phyloP scores from a whole-genome alignment of 176 grass and related monocot genomes.

The Guadua angustifolia region DNA sequence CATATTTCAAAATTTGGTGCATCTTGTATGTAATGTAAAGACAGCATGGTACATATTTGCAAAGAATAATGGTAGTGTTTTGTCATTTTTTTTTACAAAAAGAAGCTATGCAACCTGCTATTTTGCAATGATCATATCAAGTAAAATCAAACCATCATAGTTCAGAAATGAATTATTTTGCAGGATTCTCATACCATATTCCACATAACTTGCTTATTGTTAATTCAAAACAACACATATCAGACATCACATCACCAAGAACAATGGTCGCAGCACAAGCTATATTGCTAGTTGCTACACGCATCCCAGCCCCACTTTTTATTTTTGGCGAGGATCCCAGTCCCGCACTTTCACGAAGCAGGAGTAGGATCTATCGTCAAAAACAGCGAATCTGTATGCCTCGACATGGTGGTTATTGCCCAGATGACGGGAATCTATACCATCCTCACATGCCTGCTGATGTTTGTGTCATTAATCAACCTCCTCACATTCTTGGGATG shows the following conservation, averaged over 20 bases:
- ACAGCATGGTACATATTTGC: neutral
- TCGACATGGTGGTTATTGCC: conserved; percentile 37
- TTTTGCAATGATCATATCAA: neutral
- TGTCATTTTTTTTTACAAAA: neutral
- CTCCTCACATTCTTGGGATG: too few relatives aligned
- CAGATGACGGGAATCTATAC: conserved; percentile 39
- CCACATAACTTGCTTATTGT: neutral
- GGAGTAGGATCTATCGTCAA: neutral
- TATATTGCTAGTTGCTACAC: neutral
- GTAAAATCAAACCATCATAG: neutral
- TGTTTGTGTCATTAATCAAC: conserved; percentile 43
- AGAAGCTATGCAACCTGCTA: neutral
- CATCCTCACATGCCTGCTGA: conserved; percentile 50
- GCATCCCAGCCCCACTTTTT: neutral
- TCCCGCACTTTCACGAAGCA: neutral
- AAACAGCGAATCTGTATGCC: neutral
- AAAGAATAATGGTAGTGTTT: neutral
- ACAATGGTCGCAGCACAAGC: neutral
- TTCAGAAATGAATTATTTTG: neutral
- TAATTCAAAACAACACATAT: neutral
- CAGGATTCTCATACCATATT: neutral
- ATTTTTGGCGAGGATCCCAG: neutral
- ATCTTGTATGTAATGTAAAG: neutral
- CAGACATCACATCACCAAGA: neutral
- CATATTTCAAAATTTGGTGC: neutral